Evolutionary conservation across 352 stramenopile genomes (phyloP).

Genomic region (Phytopythium vexans): DNA sequence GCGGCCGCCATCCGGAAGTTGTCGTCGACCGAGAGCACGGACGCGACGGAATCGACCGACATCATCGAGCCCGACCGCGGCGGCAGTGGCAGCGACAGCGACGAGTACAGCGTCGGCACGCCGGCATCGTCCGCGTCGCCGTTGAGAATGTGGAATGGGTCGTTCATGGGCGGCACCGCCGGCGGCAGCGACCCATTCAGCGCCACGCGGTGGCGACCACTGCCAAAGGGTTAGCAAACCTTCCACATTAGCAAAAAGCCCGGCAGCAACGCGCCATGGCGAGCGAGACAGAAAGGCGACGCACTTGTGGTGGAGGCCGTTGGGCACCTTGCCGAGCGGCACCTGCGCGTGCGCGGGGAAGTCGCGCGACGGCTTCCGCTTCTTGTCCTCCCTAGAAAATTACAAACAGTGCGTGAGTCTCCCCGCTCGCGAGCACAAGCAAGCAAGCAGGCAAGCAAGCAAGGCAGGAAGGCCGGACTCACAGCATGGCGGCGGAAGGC

Average conservation of each 20-base stretch:
- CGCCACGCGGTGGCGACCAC: slow-evolving; percentile 37
- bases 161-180: slow-evolving; percentile 63
- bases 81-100: slow-evolving; percentile 13
- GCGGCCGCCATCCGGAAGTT: slow-evolving; percentile 39
- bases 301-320: slow-evolving; percentile 31
- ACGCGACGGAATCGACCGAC: slow-evolving; percentile 56
- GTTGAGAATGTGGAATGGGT: slow-evolving; percentile 79
- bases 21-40: slow-evolving; percentile 61
- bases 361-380: slow-evolving; percentile 79
- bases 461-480: slow-evolving; percentile 1
- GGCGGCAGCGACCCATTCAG: slow-evolving; percentile 38
- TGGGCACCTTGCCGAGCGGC: slow-evolving; percentile 57
- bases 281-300: neutral
- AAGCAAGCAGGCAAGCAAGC: neutral
- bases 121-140: slow-evolving; percentile 19
- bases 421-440: neutral
- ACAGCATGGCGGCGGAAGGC: slow-evolving; percentile 3
- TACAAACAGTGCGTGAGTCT: neutral
- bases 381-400: slow-evolving; percentile 61
- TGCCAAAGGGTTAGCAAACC: neutral
- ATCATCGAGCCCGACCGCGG: slow-evolving; percentile 52
- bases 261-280: too few relatives aligned
- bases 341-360: slow-evolving; percentile 73
- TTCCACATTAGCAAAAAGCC: too few relatives aligned
- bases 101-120: slow-evolving; percentile 16